These are phyloP conservation scores for Verticillium zaregamsianum DNA, from an alignment of 2,329 filamentous ascomycete genomes.

Conservation along the genomic window DNA sequence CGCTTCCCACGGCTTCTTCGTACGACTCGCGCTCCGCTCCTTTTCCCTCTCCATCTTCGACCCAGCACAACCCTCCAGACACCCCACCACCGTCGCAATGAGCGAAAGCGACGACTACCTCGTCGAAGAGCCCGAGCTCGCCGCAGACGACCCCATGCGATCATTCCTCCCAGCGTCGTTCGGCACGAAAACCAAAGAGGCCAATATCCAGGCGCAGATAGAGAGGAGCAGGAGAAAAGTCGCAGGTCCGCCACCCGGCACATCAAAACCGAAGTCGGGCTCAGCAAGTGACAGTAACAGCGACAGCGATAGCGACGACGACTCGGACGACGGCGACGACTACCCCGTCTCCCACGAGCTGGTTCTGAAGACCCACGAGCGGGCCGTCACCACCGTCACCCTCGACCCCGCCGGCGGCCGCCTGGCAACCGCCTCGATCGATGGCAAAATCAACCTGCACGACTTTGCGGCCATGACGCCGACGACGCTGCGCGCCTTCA, in stretches of 20 bases:
- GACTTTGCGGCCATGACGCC: slow-evolving; percentile 96
- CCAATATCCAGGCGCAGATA: slow-evolving; percentile 76
- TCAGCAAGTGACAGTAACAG: slow-evolving; percentile 37
- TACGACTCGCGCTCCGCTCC: neutral
- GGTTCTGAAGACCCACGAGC: slow-evolving; percentile 86
- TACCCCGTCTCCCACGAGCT: slow-evolving; percentile 92
- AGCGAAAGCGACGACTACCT: slow-evolving; percentile 57
- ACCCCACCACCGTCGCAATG: slow-evolving; percentile 34
- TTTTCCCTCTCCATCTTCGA: neutral
- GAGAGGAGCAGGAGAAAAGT: slow-evolving; percentile 65
- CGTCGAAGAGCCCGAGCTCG: slow-evolving; percentile 50
- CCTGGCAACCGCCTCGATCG: slow-evolving; percentile 84
- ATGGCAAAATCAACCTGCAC: slow-evolving; percentile 88
- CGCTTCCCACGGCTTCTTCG: no score
- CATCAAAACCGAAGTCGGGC: slow-evolving; percentile 11
- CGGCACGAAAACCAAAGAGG: slow-evolving; percentile 71
- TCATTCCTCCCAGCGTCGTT: slow-evolving; percentile 79
- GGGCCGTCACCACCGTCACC: slow-evolving; percentile 77
- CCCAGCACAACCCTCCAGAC: neutral
- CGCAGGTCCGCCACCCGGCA: slow-evolving; percentile 7
- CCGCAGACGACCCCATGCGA: slow-evolving; percentile 65
- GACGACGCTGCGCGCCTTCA: slow-evolving; percentile 90
- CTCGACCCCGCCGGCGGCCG: slow-evolving; percentile 82
- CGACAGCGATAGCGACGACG: slow-evolving; percentile 53
- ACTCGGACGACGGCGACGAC: slow-evolving; percentile 74